phyloP scores from a whole-genome alignment of 2,329 filamentous ascomycete species.

The Verticillium dahliae region DNA sequence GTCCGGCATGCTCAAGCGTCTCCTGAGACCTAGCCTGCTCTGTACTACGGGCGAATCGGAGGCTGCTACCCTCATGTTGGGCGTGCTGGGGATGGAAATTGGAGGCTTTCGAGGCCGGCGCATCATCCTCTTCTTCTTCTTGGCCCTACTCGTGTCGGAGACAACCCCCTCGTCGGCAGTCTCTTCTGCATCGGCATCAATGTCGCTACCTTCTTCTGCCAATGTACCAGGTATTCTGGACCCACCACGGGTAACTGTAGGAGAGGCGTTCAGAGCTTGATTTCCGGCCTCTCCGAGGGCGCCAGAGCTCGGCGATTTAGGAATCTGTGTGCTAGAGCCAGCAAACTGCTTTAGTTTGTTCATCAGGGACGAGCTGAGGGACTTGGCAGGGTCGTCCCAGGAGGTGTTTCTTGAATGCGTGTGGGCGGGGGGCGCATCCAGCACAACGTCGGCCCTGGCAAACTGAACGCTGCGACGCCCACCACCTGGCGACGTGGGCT shows the following conservation, averaged over 20 bases:
- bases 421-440: constrained; percentile 42
- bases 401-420: constrained; percentile 59
- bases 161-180: constrained; percentile 69
- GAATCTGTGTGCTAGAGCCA: constrained; percentile 39
- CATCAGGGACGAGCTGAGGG: constrained; percentile 62
- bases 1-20: constrained; percentile 62
- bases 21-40: constrained; percentile 48
- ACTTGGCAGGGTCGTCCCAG: constrained; percentile 58
- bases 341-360: constrained; percentile 72
- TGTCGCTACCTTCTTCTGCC: constrained; percentile 59
- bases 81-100: constrained; percentile 61
- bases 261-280: constrained; percentile 39
- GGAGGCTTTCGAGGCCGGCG: constrained; percentile 47
- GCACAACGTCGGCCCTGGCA: constrained; percentile 44
- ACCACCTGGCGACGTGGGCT: not conserved
- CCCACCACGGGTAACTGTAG: constrained; percentile 34
- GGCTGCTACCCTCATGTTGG: constrained; percentile 37
- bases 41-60: constrained; percentile 32
- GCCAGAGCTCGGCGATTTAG: constrained; percentile 22
- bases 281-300: constrained; percentile 30
- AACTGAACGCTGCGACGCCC: constrained; percentile 63
- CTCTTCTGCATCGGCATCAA: constrained; percentile 75
- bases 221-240: constrained; percentile 47
- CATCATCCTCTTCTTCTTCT: constrained; percentile 57
- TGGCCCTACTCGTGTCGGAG: constrained; percentile 41